These are phyloP conservation scores for Acrodontium crateriforme DNA, from an alignment of 2,329 filamentous ascomycete genomes.

Conservation along the genomic window DNA sequence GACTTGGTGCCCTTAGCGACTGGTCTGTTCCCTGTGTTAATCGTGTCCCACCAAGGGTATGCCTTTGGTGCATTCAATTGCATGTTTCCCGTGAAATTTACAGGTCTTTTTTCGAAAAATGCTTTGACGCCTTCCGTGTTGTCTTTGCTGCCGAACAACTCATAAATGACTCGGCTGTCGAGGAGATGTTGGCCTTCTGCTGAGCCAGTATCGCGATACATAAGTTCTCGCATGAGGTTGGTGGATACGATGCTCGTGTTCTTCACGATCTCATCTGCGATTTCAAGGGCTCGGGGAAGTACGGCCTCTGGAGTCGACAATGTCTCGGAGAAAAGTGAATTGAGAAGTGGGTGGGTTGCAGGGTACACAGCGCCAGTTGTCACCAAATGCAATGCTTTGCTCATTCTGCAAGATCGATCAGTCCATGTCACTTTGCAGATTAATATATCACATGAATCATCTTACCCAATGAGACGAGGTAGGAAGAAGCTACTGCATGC, in stretches of 20 bases:
- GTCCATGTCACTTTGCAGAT: too few relatives aligned
- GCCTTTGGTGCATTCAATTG: constrained; percentile 43
- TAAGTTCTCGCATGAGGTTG: constrained; percentile 56
- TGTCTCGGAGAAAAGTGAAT: constrained; percentile 52
- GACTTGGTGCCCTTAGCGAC: constrained; percentile 18
- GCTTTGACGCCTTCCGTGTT: constrained; percentile 52
- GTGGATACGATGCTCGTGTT: constrained; percentile 53
- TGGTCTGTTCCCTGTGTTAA: constrained; percentile 32
- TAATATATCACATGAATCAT: constrained; percentile 1
- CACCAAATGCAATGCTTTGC: constrained; percentile 48
- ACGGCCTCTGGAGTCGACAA: constrained; percentile 46
- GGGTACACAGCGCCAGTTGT: constrained; percentile 52
- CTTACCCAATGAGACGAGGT: constrained; percentile 50
- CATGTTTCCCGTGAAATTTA: constrained; percentile 47
- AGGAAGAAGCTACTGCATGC: constrained; percentile 59
- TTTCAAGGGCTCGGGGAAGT: constrained; percentile 47
- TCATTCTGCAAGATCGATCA: constrained; percentile 25
- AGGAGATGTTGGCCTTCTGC: constrained; percentile 59
- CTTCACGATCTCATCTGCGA: constrained; percentile 52
- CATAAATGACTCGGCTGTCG: constrained; percentile 51
- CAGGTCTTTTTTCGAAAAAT: constrained; percentile 56
- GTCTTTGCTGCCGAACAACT: constrained; percentile 47
- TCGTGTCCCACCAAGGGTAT: constrained; percentile 56
- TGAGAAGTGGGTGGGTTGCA: constrained; percentile 33
- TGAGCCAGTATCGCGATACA: constrained; percentile 45